These are phyloP conservation scores for Acanthamoeba healyi DNA, from an alignment of 208 protist species.

Conservation along the genomic window DNA sequence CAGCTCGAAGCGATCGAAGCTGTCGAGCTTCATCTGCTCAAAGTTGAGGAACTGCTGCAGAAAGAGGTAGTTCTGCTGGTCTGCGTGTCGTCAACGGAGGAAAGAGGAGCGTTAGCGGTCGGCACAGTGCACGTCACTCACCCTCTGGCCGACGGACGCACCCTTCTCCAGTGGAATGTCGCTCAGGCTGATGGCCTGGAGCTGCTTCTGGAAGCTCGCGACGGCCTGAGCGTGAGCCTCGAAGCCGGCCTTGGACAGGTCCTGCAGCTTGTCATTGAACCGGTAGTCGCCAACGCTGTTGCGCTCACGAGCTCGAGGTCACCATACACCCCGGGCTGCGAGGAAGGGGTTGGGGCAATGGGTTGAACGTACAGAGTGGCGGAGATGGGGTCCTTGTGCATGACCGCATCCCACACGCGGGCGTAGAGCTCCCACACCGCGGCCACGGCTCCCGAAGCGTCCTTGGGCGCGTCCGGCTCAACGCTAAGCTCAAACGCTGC, in stretches of 20 bases:
- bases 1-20: background rate
- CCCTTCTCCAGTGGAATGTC: background rate
- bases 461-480: background rate
- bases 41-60: background rate
- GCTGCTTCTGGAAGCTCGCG: background rate
- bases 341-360: background rate
- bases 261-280: constrained; percentile 7
- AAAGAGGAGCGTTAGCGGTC: background rate
- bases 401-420: background rate
- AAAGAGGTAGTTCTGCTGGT: constrained; percentile 18
- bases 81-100: background rate
- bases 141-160: too few species aligned
- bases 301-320: background rate
- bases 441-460: background rate
- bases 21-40: constrained; percentile 20
- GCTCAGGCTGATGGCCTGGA: background rate
- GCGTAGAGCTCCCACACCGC: background rate
- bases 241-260: background rate
- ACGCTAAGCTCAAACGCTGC: background rate
- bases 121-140: background rate
- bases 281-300: background rate
- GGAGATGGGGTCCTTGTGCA: background rate
- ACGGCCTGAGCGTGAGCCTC: background rate
- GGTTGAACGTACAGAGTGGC: background rate
- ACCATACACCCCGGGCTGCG: background rate